phyloP scores from a whole-genome alignment of 306 rosid species.

The Citrullus amarus region DNA sequence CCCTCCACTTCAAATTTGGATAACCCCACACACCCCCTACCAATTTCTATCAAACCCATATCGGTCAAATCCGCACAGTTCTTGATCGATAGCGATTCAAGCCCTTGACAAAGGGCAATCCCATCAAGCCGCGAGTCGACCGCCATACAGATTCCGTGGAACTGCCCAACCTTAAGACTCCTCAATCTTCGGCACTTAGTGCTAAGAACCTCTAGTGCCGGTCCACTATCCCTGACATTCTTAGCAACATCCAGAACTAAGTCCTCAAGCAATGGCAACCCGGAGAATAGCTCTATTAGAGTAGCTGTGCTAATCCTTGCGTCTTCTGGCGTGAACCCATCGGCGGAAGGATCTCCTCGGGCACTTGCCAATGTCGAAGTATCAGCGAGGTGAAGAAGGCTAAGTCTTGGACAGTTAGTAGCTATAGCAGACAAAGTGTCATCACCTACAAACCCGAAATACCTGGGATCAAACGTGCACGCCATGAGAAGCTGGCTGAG shows the following conservation, averaged over 20 bases:
- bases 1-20: constrained; percentile 54
- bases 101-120: constrained; percentile 62
- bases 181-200: constrained; percentile 53
- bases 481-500: constrained; percentile 50
- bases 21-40: constrained; percentile 63
- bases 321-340: constrained; percentile 43
- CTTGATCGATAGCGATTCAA: constrained; percentile 50
- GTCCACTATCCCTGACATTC: constrained; percentile 56
- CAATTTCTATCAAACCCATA: constrained; percentile 89
- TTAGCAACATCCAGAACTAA: constrained; percentile 72
- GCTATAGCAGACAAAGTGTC: constrained; percentile 45
- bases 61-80: constrained; percentile 65
- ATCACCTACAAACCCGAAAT: constrained; percentile 65
- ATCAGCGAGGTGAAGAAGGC: constrained; percentile 59
- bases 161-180: constrained; percentile 60
- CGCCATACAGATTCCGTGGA: constrained; percentile 69
- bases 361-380: constrained; percentile 43
- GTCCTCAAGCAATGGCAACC: constrained; percentile 63
- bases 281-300: constrained; percentile 48
- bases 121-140: constrained; percentile 69
- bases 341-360: constrained; percentile 42
- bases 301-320: constrained; percentile 45
- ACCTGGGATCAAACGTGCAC: constrained; percentile 74
- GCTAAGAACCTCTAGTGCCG: constrained; percentile 58
- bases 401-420: constrained; percentile 46